Percentiles rank a stretch among this genome's conserved stretches.
Evolutionary conservation across 495 filamentous ascomycete genomes (phyloP).

Genomic region (Acidomyces sp.): DNA sequence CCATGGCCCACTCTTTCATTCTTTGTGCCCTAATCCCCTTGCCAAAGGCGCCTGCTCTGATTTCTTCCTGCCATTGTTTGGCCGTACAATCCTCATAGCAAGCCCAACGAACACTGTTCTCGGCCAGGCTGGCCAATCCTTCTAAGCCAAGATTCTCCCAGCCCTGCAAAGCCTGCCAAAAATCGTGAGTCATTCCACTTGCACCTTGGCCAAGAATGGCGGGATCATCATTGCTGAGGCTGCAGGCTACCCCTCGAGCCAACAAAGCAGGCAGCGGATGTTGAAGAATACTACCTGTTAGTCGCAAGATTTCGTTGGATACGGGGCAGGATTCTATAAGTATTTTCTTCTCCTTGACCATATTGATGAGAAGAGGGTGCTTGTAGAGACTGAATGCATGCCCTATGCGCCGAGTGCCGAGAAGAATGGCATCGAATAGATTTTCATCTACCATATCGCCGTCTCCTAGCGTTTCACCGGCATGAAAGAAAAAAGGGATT

Average conservation of each 20-base stretch:
- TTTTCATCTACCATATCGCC: slow-evolving; percentile 67
- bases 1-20: slow-evolving; percentile 60
- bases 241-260: slow-evolving; percentile 64
- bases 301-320: slow-evolving; percentile 68
- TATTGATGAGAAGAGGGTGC: slow-evolving; percentile 76
- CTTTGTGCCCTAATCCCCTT: slow-evolving; percentile 55
- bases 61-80: slow-evolving; percentile 55
- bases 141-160: slow-evolving; percentile 75
- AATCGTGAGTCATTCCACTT: slow-evolving; percentile 72
- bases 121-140: slow-evolving; percentile 69
- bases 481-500: slow-evolving; percentile 94
- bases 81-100: slow-evolving; percentile 65
- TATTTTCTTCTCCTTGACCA: slow-evolving; percentile 78
- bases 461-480: slow-evolving; percentile 71
- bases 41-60: slow-evolving; percentile 64
- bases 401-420: slow-evolving; percentile 78
- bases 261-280: slow-evolving; percentile 76
- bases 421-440: slow-evolving; percentile 76
- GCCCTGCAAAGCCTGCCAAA: slow-evolving; percentile 81
- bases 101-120: slow-evolving; percentile 86
- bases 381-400: slow-evolving; percentile 81
- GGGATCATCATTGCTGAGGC: slow-evolving; percentile 77
- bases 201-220: slow-evolving; percentile 64
- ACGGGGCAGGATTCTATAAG: slow-evolving; percentile 79
- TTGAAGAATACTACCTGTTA: slow-evolving; percentile 59